Evolutionary conservation across 345 rosid species (phyloP).

Genomic region (Draba incana): DNA sequence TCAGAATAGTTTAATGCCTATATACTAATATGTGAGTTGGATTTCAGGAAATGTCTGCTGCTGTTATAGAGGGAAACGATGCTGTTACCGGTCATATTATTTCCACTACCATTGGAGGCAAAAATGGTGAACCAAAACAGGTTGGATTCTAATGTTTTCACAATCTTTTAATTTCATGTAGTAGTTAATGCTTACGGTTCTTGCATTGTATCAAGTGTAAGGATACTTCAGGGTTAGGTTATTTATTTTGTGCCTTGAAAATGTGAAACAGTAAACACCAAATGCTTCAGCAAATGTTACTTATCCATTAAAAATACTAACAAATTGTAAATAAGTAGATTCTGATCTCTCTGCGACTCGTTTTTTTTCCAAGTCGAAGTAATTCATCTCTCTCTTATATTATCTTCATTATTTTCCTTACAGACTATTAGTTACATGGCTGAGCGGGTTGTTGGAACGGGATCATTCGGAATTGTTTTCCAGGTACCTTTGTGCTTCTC

Average conservation of each 20-base stretch:
- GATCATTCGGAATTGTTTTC: slow-evolving; percentile 79
- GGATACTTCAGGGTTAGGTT: not conserved
- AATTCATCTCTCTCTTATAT: slow-evolving; percentile 13
- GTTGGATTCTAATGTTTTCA: slow-evolving; percentile 38
- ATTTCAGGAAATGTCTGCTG: slow-evolving; percentile 63
- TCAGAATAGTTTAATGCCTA: slow-evolving; percentile 4
- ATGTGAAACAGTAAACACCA: too few species aligned
- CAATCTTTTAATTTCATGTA: not conserved
- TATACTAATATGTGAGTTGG: slow-evolving; percentile 20
- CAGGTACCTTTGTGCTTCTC: slow-evolving; percentile 52
- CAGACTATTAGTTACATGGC: slow-evolving; percentile 93
- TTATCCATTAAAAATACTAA: not conserved
- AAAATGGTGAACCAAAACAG: slow-evolving; percentile 85
- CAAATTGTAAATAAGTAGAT: slow-evolving; percentile 4
- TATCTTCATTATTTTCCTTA: slow-evolving; percentile 20
- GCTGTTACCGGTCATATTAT: slow-evolving; percentile 74
- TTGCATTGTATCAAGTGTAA: not conserved
- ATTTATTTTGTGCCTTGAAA: too few species aligned
- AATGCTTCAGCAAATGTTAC: not conserved
- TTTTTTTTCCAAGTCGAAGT: slow-evolving; percentile 4
- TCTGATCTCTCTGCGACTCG: not conserved
- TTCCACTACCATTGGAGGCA: slow-evolving; percentile 85
- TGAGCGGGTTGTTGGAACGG: slow-evolving; percentile 78
- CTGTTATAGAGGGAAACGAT: slow-evolving; percentile 60
- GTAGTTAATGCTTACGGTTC: not conserved